These are phyloP conservation scores for Phytophthora cactorum DNA, from an alignment of 352 stramenopile genomes.

Conservation along the genomic window DNA sequence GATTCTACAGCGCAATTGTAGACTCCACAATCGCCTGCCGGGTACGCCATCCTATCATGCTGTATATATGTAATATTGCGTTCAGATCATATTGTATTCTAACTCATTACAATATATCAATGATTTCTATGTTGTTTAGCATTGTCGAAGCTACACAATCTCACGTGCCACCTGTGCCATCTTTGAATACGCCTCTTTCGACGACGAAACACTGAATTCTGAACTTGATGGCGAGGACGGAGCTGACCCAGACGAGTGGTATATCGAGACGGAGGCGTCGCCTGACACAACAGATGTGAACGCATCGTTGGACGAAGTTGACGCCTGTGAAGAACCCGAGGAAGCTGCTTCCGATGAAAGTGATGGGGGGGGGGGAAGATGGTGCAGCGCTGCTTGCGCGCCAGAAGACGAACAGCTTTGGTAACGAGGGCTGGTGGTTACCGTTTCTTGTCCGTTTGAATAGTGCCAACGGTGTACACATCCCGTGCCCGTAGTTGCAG, in stretches of 20 bases:
- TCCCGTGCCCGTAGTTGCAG: not conserved
- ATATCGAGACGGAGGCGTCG: not conserved
- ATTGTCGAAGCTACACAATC: conserved; percentile 4
- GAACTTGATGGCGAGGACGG: not conserved
- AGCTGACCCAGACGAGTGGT: not conserved
- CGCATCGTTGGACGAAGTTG: not conserved
- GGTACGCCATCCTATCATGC: not conserved
- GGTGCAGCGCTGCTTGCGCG: not conserved
- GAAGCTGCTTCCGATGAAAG: not conserved
- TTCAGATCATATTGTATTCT: not conserved
- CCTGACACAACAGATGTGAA: not conserved
- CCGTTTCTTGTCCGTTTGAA: not conserved
- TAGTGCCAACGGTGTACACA: not conserved
- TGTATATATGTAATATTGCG: conserved; percentile 10
- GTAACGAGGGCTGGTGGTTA: too few relatives aligned
- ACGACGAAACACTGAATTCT: not conserved
- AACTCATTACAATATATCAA: not conserved
- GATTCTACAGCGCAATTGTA: not conserved
- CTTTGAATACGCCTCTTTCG: not conserved
- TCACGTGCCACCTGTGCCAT: not conserved
- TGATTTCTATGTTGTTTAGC: conserved; percentile 1
- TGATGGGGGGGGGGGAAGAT: not conserved
- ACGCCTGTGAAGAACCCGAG: not conserved
- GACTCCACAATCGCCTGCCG: not conserved
- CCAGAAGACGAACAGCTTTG: not conserved